These are phyloP conservation scores for Sugiyamaella smithiae DNA, from an alignment of 805 yeast genomes.

Conservation along the genomic window DNA sequence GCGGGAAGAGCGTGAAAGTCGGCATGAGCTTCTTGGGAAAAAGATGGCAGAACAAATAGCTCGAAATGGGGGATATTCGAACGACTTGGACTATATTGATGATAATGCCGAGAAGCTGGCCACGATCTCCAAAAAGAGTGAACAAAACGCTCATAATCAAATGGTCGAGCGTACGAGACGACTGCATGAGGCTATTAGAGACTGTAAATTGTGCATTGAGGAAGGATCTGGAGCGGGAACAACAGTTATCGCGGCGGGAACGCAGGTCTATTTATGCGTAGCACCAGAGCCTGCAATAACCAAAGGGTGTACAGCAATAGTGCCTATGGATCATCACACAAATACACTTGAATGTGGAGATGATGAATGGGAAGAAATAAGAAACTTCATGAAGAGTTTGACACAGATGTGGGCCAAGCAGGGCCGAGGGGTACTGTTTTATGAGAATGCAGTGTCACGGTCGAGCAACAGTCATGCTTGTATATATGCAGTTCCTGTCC, in stretches of 20 bases:
- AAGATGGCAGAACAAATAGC: slow-evolving; percentile 38
- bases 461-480: slow-evolving; percentile 38
- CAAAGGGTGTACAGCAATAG: slow-evolving; percentile 38
- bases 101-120: slow-evolving; percentile 42
- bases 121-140: slow-evolving; percentile 29
- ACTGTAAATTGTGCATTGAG: slow-evolving; percentile 40
- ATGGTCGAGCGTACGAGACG: slow-evolving; percentile 30
- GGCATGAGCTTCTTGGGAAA: slow-evolving; percentile 25
- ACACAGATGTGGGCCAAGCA: slow-evolving; percentile 39
- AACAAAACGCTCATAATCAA: slow-evolving; percentile 32
- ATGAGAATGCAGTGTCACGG: slow-evolving; percentile 41
- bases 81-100: slow-evolving; percentile 45
- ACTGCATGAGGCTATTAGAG: slow-evolving; percentile 34
- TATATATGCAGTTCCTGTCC: slow-evolving; percentile 46
- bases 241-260: slow-evolving; percentile 38
- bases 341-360: slow-evolving; percentile 42
- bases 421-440: slow-evolving; percentile 42
- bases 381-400: slow-evolving; percentile 43
- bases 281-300: slow-evolving; percentile 44
- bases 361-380: slow-evolving; percentile 46
- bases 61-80: slow-evolving; percentile 37
- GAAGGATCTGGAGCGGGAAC: slow-evolving; percentile 28
- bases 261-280: slow-evolving; percentile 38
- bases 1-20: slow-evolving; percentile 32
- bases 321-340: slow-evolving; percentile 41